These are phyloP conservation scores for Nigrospora sphaerica DNA, from an alignment of 2,329 filamentous ascomycete genomes.

Conservation along the genomic window DNA sequence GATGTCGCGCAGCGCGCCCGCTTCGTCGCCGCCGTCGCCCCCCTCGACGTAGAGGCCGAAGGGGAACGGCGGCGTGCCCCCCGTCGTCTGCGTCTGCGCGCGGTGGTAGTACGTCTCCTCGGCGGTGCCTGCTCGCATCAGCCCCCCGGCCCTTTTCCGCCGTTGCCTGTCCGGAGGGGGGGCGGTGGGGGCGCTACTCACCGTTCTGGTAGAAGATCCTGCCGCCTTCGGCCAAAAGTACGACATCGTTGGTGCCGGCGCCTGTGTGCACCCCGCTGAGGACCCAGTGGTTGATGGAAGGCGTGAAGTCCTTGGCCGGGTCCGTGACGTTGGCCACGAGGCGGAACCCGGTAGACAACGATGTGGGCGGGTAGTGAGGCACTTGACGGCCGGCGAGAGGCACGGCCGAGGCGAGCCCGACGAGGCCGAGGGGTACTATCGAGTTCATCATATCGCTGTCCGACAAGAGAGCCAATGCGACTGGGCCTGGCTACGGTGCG, in stretches of 20 bases:
- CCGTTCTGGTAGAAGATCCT: conserved; percentile 43
- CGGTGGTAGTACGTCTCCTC: conserved; percentile 20
- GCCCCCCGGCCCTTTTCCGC: neutral
- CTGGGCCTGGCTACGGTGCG: too few relatives aligned
- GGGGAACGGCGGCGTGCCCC: conserved; percentile 29
- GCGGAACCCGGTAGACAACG: conserved; percentile 24
- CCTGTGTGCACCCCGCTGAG: conserved; percentile 35
- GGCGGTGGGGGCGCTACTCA: neutral
- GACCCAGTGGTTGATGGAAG: conserved; percentile 31
- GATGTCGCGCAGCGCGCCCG: conserved; percentile 18
- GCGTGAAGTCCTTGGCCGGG: conserved; percentile 27
- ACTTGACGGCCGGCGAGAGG: conserved; percentile 1
- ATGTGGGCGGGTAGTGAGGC: conserved; percentile 12
- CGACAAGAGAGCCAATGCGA: too few relatives aligned
- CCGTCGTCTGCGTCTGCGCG: conserved; percentile 31
- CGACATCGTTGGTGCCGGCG: conserved; percentile 30
- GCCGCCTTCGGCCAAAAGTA: conserved; percentile 19
- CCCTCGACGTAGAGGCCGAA: conserved; percentile 25
- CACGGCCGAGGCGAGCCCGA: conserved; percentile 2
- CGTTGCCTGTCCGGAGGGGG: neutral
- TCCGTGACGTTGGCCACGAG: conserved; percentile 38
- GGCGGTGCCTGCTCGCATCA: conserved; percentile 19
- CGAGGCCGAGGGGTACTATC: neutral
- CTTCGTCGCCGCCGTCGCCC: conserved; percentile 10
- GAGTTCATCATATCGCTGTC: too few relatives aligned